Evolutionary conservation across 2,329 filamentous ascomycete species (phyloP), one percentile per base, ranked within the genome.

Genomic region (Sarocladium strictum): DNA sequence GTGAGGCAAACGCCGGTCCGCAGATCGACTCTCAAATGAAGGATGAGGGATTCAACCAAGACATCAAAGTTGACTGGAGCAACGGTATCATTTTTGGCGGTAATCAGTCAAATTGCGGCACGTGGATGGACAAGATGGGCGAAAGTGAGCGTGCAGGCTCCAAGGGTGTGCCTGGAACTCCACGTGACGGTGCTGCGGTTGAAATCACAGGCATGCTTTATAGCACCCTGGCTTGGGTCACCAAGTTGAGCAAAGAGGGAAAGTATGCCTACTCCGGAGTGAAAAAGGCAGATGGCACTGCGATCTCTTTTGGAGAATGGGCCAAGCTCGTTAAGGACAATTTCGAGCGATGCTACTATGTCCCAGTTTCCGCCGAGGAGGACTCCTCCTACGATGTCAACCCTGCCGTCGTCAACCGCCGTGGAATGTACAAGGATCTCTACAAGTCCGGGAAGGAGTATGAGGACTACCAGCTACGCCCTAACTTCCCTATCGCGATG

Each of bases 61-160:
- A 94, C 57, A 87, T 97, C 61, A 83, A 88, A 57, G 89, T 96
- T 11, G 93, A 99, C 67, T 97, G 93, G 93, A 94, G 85, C 4
- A 73, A 67, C 2, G 95, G 94, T 21, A 81, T 99, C 59, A 86
- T 99, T 56, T 96, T 95, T 64, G 94, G 95, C 55, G 94, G 95
- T 32, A 97, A 90, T 65, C 92, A 97, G 66, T 80, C 76, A 72
- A 99, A 99, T 70, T 99, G 95, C 63, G 94, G 94, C 53, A 99
- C 94, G 1, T 99, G 94, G 94, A 97, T 97, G 91, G 94, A 99
- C 77, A 99, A 99, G 80, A 99, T 99, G 94, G 94, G 94, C n/a
- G 94, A 99, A 70, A 96, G 91, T 58, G 84, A 89, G 59, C 89
- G 86, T 58, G 94, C 95, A 15, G 87, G 88, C 56, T 96, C 86